Evolutionary conservation across 805 yeast species (phyloP).

Genomic region (Lachancea kluyveri): DNA sequence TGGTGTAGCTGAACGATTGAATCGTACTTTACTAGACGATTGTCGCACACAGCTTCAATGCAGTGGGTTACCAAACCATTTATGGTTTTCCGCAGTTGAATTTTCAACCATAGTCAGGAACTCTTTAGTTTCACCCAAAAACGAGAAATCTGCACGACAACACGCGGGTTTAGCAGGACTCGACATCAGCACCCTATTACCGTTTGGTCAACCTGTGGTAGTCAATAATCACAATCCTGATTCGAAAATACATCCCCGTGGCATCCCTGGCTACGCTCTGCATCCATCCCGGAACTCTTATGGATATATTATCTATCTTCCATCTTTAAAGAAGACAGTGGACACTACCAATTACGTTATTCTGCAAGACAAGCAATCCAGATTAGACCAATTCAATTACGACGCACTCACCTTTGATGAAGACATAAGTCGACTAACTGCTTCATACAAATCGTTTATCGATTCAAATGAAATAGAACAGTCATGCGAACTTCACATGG

Average conservation of each 20-base stretch:
- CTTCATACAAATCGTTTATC: too few relatives aligned
- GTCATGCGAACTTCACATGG: too few relatives aligned
- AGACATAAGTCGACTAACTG: too few relatives aligned
- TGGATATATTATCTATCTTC: constrained; percentile 4
- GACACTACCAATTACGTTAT: constrained; percentile 1
- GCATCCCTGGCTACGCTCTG: constrained; percentile 2
- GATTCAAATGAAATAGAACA: too few relatives aligned
- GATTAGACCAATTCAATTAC: too few relatives aligned
- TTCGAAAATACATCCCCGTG: constrained; percentile 1
- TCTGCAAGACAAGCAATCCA: too few relatives aligned
- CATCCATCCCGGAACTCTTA: constrained; percentile 1
- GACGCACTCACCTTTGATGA: too few relatives aligned
- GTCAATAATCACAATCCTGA: constrained; percentile 2
- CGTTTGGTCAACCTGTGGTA: constrained; percentile 11
- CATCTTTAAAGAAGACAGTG: constrained; percentile 1
- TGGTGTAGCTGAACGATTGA: constrained; percentile 12
- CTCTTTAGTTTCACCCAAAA: not conserved
- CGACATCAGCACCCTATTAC: constrained; percentile 2
- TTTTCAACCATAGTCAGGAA: constrained; percentile 4
- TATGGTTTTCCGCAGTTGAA: constrained; percentile 12
- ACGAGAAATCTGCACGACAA: constrained; percentile 1
- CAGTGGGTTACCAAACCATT: constrained; percentile 6
- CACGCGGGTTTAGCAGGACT: not conserved
- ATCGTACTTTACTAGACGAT: constrained; percentile 11
- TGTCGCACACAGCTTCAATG: constrained; percentile 9